Evolutionary conservation across 805 yeast genomes (phyloP).

Genomic region (Yarrowia keelungensis): DNA sequence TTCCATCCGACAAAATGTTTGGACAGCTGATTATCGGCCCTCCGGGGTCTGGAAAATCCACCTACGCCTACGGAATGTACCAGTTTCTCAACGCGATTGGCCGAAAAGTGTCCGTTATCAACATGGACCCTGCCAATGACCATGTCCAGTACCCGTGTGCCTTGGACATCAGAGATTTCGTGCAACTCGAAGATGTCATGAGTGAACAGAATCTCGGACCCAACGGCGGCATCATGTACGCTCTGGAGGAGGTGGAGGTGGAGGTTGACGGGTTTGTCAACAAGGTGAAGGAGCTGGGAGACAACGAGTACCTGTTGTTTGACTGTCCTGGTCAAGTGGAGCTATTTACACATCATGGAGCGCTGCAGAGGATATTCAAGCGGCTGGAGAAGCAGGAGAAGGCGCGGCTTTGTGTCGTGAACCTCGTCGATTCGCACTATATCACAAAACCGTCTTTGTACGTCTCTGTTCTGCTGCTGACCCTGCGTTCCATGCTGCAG

Average conservation of each 20-base stretch:
- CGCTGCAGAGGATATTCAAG: conserved; percentile 72
- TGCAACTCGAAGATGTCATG: conserved; percentile 81
- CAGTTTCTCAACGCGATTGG: conserved; percentile 96
- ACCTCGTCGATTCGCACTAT: conserved; percentile 81
- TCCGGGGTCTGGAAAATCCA: conserved; percentile 97
- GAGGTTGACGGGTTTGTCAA: conserved; percentile 65
- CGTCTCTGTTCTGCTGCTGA: conserved; percentile 76
- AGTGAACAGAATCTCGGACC: conserved; percentile 76
- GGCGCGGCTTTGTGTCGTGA: conserved; percentile 74
- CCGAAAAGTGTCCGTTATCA: conserved; percentile 80
- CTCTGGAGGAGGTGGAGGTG: conserved; percentile 70
- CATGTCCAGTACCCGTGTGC: conserved; percentile 71
- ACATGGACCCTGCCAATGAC: conserved; percentile 93
- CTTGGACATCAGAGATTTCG: conserved; percentile 77
- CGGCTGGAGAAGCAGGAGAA: conserved; percentile 67
- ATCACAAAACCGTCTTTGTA: conserved; percentile 89
- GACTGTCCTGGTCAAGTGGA: conserved; percentile 98
- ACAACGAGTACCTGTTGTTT: conserved; percentile 71
- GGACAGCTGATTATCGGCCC: conserved; percentile 97
- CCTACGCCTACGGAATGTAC: conserved; percentile 88
- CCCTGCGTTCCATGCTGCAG: conserved; percentile 91
- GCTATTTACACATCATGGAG: conserved; percentile 85
- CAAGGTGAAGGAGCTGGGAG: conserved; percentile 63
- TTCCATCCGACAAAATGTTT: conserved; percentile 46
- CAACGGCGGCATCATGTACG: conserved; percentile 89